These are phyloP conservation scores for Elaphomyces granulatus DNA, from an alignment of 495 filamentous ascomycete genomes.

Conservation along the genomic window DNA sequence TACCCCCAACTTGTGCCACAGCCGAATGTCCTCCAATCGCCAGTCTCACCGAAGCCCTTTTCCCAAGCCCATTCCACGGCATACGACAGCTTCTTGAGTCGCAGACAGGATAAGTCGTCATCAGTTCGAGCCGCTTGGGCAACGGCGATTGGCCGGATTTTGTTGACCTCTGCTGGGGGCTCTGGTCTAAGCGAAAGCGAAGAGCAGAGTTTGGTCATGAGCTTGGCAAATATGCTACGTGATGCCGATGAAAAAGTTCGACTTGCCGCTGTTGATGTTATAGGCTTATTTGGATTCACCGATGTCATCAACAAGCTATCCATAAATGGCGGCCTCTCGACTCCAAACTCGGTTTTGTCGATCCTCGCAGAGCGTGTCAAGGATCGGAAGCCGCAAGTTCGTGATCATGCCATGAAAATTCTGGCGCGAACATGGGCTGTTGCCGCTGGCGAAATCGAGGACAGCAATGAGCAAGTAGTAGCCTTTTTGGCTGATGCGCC, in stretches of 20 bases:
- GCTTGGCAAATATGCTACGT: slow-evolving; percentile 62
- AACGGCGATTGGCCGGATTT: slow-evolving; percentile 66
- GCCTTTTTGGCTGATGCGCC: slow-evolving; percentile 64
- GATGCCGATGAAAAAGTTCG: slow-evolving; percentile 87
- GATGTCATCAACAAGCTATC: slow-evolving; percentile 72
- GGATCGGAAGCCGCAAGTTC: slow-evolving; percentile 68
- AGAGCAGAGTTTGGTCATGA: slow-evolving; percentile 53
- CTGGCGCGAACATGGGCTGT: slow-evolving; percentile 83
- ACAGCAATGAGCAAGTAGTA: slow-evolving; percentile 60
- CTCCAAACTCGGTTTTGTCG: slow-evolving; percentile 54
- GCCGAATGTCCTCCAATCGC: slow-evolving; percentile 58
- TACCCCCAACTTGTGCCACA: slow-evolving; percentile 34
- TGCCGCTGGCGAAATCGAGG: slow-evolving; percentile 71
- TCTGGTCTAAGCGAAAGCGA: slow-evolving; percentile 68
- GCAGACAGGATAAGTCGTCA: slow-evolving; percentile 70
- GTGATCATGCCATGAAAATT: slow-evolving; percentile 71
- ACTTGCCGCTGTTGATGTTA: slow-evolving; percentile 66
- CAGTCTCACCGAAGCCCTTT: slow-evolving; percentile 71
- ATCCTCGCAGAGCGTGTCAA: slow-evolving; percentile 78
- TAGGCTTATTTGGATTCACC: slow-evolving; percentile 61
- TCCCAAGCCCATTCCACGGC: slow-evolving; percentile 59
- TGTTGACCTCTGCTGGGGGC: slow-evolving; percentile 70
- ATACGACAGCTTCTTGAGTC: slow-evolving; percentile 68
- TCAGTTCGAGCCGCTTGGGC: slow-evolving; percentile 75
- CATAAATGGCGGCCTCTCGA: slow-evolving; percentile 51